Evolutionary conservation across 805 yeast genomes (phyloP).

Genomic region (Yamadazyma sp.): DNA sequence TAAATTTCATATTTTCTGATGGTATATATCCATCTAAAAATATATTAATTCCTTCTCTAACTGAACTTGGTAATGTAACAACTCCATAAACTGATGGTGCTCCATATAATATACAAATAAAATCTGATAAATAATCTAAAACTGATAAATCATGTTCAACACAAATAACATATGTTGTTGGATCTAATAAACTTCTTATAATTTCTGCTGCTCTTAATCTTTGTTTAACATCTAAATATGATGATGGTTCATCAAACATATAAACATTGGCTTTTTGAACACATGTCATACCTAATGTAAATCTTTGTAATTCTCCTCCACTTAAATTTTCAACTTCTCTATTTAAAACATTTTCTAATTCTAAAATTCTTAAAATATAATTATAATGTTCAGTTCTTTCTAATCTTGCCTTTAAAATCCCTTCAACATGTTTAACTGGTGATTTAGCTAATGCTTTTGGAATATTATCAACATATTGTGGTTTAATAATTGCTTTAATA

Average conservation of each 20-base stretch:
- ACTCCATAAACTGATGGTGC: constrained; percentile 99
- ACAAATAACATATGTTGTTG: constrained; percentile 84
- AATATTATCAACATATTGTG: constrained; percentile 96
- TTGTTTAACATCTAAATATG: constrained; percentile 97
- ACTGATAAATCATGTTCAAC: constrained; percentile 99
- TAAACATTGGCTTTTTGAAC: constrained; percentile 93
- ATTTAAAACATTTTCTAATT: constrained; percentile 68
- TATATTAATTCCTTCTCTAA: constrained; percentile 98
- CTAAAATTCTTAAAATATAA: constrained; percentile 64
- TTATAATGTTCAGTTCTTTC: constrained; percentile 71
- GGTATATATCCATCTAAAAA: constrained; percentile 98
- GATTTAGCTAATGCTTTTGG: constrained; percentile 93
- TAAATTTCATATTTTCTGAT: constrained; percentile 93
- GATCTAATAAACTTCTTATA: constrained; percentile 77
- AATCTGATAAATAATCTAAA: constrained; percentile 94
- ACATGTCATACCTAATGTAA: constrained; percentile 96
- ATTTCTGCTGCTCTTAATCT: constrained; percentile 96
- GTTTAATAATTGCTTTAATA: constrained; percentile 95
- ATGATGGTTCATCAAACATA: constrained; percentile 99
- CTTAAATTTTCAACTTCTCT: constrained; percentile 90
- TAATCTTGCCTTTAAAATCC: constrained; percentile 68
- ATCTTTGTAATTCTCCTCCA: constrained; percentile 99
- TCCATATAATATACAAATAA: constrained; percentile 94
- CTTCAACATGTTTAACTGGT: constrained; percentile 82
- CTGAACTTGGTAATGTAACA: constrained; percentile 93